A percentile compares a stretch with the other conserved stretches of the same genome.
These are phyloP conservation scores for Tetrapyrgos nigripes DNA, from an alignment of 1,284 basidiomycete genomes.

Conservation along the genomic window DNA sequence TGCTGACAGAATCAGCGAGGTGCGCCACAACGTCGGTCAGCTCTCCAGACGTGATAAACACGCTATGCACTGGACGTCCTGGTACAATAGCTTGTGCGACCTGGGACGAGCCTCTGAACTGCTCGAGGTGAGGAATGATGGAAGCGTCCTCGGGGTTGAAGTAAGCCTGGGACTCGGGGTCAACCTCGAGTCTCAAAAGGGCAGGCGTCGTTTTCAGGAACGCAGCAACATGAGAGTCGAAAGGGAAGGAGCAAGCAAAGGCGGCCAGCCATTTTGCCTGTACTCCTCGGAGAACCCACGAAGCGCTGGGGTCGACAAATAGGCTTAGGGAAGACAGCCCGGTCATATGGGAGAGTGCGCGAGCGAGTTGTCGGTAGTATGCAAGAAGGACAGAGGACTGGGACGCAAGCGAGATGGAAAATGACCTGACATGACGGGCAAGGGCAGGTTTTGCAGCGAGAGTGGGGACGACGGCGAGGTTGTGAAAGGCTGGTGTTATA, in stretches of 20 bases:
- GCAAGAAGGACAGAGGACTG: constrained; percentile 43
- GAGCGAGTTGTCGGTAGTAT: constrained; percentile 56
- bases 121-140: constrained; percentile 56
- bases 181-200: constrained; percentile 61
- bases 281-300: constrained; percentile 55
- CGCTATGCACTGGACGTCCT: constrained; percentile 64
- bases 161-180: constrained; percentile 32
- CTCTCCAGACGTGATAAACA: constrained; percentile 64
- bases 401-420: constrained; percentile 58
- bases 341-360: constrained; percentile 62
- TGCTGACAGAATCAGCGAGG: constrained; percentile 53
- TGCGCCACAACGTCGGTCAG: constrained; percentile 57
- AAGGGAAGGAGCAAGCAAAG: constrained; percentile 63
- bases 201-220: constrained; percentile 62
- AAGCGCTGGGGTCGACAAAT: constrained; percentile 53
- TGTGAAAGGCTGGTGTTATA: constrained; percentile 48
- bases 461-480: constrained; percentile 55
- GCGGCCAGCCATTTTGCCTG: constrained; percentile 49
- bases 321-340: constrained; percentile 64
- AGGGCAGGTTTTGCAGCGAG: constrained; percentile 59
- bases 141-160: constrained; percentile 22
- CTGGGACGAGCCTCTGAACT: constrained; percentile 65
- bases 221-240: constrained; percentile 58
- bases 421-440: constrained; percentile 63
- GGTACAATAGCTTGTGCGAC: constrained; percentile 62